Conservation (phyloP, 2,329 filamentous ascomycete genomes). For the Beauveria rudraprayagi region DNA sequence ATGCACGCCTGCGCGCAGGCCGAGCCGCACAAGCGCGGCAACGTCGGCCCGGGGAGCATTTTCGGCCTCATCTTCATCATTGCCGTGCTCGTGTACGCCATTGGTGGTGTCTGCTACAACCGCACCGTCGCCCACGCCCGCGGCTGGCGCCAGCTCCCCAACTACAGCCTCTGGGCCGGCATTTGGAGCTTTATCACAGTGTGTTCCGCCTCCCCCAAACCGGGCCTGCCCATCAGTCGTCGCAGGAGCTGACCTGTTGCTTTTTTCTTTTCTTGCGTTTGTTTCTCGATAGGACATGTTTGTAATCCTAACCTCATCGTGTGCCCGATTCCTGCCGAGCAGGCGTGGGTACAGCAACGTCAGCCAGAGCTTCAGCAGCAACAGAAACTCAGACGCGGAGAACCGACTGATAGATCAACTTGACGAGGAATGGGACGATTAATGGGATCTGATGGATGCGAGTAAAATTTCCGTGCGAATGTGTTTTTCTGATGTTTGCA, state of each 20-base stretch:
- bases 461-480: background rate
- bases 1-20: constrained; percentile 66
- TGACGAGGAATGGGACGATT: constrained; percentile 95
- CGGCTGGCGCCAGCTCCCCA: constrained; percentile 91
- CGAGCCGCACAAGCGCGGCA: constrained; percentile 63
- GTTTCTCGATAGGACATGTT: constrained; percentile 49
- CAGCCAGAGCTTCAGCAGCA: constrained; percentile 42
- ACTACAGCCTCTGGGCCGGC: constrained; percentile 86
- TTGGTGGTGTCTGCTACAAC: constrained; percentile 93
- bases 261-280: constrained; percentile 17
- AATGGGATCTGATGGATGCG: background rate
- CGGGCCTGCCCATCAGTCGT: constrained; percentile 23
- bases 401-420: constrained; percentile 92
- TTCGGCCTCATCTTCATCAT: constrained; percentile 78
- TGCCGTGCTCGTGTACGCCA: constrained; percentile 77
- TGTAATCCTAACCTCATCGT: constrained; percentile 61
- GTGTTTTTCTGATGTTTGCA: background rate
- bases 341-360: constrained; percentile 61
- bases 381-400: constrained; percentile 64
- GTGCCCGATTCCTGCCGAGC: constrained; percentile 55
- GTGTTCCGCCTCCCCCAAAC: constrained; percentile 25
- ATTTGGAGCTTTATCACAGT: constrained; percentile 76
- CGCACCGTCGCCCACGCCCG: constrained; percentile 88
- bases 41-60: constrained; percentile 63
- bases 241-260: constrained; percentile 19